Evolutionary conservation across 352 stramenopile genomes (phyloP).

Genomic region (Phytophthora podocarpi): DNA sequence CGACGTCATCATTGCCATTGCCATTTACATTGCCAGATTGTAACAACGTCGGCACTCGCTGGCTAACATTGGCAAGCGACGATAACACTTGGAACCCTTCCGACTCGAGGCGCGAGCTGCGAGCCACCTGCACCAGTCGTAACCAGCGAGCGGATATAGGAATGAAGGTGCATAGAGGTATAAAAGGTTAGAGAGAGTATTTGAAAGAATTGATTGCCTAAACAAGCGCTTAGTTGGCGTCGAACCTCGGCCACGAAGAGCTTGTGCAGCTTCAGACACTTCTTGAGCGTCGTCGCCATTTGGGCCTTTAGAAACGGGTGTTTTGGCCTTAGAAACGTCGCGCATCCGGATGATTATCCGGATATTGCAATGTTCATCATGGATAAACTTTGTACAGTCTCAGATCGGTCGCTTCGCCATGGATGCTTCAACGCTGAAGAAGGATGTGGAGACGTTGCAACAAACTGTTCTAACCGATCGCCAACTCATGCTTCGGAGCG

Average conservation of each 20-base stretch:
- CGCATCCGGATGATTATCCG: too few relatives aligned
- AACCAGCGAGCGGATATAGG: neutral
- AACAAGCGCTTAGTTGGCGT: neutral
- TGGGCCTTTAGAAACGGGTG: too few relatives aligned
- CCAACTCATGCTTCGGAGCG: too few relatives aligned
- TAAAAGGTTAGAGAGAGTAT: neutral
- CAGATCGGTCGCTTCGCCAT: too few relatives aligned
- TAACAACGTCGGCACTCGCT: conserved; percentile 58
- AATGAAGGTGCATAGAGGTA: too few relatives aligned
- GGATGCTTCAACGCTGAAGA: too few relatives aligned
- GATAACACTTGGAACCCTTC: conserved; percentile 71
- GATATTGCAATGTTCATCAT: too few relatives aligned
- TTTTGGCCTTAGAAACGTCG: too few relatives aligned
- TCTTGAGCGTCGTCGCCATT: conserved; percentile 57
- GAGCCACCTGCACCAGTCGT: conserved; percentile 45
- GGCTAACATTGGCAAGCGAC: conserved; percentile 70
- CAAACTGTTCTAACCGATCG: too few relatives aligned
- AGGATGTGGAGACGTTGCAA: too few relatives aligned
- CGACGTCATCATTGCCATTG: neutral
- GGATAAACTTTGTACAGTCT: too few relatives aligned
- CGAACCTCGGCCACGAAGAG: conserved; percentile 63
- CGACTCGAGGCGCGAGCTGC: conserved; percentile 54
- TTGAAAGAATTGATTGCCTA: neutral
- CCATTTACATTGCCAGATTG: neutral
- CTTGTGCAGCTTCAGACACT: conserved; percentile 70